Evolutionary conservation across 495 filamentous ascomycete species (phyloP), one percentile per base, ranked within the genome.

Genomic region (Aspergillus avenaceus): DNA sequence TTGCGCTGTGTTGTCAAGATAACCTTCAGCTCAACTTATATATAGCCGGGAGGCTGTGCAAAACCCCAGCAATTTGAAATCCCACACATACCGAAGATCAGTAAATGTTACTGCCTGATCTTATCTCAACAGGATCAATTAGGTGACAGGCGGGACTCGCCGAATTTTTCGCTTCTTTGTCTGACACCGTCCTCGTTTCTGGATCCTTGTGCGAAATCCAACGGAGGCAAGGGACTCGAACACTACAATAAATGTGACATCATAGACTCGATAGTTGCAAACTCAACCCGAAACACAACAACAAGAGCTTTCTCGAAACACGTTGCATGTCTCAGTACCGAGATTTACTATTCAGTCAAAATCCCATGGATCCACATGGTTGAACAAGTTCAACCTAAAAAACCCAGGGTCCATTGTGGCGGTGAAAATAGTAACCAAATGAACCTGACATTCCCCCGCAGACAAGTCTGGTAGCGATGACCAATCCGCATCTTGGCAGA

Each of bases 21-120:
- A 50, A 44, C 38, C 40, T 37, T 28, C 23, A 22, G 19, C 13
- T 3, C 9, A 22, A 14, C 24, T 38, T 50, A 42, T 46, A 50
- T 55, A 55, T 49, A 49, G 46, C 41, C 27, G 37, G 36, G 22
- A 45, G 54, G 54, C 54, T 48, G 54, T 45, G 54, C 54, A 41
- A 13, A 37, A 41, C 27, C 24, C 23, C 43, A 27, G 50, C 23
- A 22, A 42, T 21, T 32, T n/a, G n/a, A n/a, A n/a, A n/a, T n/a
- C n/a, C 18, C 8, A 8, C 32, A 14, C 14, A 14, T 28, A n/a
- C 13, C n/a, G 4, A 36, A 14, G 7, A 14, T 36, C 32, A 14
- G 32, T 16, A 36, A 36, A 36, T 16, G 5, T 12, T 36, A 36
- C n/a, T 36, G 32, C 32, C 32, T 36, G 32, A 36, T 36, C 8